Percentiles rank a stretch among this genome's conserved stretches.
Conservation (phyloP, 768 basidiomycete genomes). For the Nidula microcarpa region DNA sequence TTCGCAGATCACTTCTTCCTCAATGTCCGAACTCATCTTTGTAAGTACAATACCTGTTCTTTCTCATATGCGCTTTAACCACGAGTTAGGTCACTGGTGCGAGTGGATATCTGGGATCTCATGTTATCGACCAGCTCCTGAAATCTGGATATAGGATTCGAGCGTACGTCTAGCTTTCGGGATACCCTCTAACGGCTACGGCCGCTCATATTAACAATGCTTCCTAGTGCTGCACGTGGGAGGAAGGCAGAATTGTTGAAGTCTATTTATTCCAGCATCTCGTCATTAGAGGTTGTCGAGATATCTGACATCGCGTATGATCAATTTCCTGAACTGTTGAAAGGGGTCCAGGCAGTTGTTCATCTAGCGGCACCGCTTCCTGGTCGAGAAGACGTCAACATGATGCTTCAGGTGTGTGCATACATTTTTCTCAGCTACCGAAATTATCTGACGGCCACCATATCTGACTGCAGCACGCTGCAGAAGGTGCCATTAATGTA, state of each 20-base stretch:
- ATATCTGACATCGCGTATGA: conserved; percentile 21
- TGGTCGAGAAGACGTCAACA: conserved; percentile 11
- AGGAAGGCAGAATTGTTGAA: conserved; percentile 13
- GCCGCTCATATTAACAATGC: background rate
- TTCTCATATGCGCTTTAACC: background rate
- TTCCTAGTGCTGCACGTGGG: conserved; percentile 12
- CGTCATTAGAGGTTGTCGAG: conserved; percentile 19
- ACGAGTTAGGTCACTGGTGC: conserved; percentile 37
- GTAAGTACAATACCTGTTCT: background rate
- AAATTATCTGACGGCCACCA: background rate
- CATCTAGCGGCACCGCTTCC: conserved; percentile 36
- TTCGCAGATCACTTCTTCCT: no score
- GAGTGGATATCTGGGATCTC: conserved; percentile 40
- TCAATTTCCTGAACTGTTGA: conserved; percentile 43
- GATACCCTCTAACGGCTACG: background rate
- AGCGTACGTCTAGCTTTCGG: conserved; percentile 26
- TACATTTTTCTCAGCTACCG: background rate
- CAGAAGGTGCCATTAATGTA: conserved; percentile 34
- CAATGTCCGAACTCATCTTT: background rate
- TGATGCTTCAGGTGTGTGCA: conserved; percentile 11
- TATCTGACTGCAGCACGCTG: conserved; percentile 22
- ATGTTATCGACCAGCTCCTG: conserved; percentile 36
- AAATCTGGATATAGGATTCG: conserved; percentile 46
- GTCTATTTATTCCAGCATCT: conserved; percentile 8
- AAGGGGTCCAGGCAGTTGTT: conserved; percentile 42